Conservation (phyloP, 2,329 filamentous ascomycete genomes). For the Aspergillus fumigatus region DNA sequence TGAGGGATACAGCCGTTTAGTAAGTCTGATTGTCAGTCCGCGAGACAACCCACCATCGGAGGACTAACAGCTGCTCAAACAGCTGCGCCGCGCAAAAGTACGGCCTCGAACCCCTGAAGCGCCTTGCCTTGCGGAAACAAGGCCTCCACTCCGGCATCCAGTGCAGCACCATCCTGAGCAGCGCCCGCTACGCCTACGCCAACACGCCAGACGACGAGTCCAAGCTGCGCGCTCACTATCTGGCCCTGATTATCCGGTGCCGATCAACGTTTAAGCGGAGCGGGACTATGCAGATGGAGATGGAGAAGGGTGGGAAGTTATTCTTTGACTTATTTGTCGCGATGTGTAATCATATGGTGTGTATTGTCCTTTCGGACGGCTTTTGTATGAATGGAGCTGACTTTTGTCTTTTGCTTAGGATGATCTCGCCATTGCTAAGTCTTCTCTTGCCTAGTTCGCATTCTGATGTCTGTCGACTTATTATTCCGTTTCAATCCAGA, state of each 20-base stretch:
- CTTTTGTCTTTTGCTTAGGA: slow-evolving; percentile 21
- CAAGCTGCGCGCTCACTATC: slow-evolving; percentile 85
- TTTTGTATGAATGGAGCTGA: not conserved
- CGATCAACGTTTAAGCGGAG: slow-evolving; percentile 86
- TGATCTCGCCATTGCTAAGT: slow-evolving; percentile 5
- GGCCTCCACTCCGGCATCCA: slow-evolving; percentile 80
- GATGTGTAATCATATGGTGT: slow-evolving; percentile 82
- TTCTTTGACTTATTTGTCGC: slow-evolving; percentile 95
- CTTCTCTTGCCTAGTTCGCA: not conserved
- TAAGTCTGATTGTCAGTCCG: slow-evolving; percentile 27
- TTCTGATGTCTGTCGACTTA: slow-evolving; percentile 1
- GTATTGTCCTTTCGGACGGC: slow-evolving; percentile 26
- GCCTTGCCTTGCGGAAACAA: slow-evolving; percentile 80
- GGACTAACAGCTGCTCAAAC: not conserved
- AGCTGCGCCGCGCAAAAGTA: slow-evolving; percentile 79
- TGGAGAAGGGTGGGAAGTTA: slow-evolving; percentile 79
- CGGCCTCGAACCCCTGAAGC: slow-evolving; percentile 76
- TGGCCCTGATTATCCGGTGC: slow-evolving; percentile 85
- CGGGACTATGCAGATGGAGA: slow-evolving; percentile 92
- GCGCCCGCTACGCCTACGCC: slow-evolving; percentile 83
- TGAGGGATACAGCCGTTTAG: slow-evolving; percentile 89
- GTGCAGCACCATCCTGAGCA: slow-evolving; percentile 77
- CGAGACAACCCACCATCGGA: not conserved
- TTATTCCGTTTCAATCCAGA: not conserved
- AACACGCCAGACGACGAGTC: slow-evolving; percentile 87